These are phyloP conservation scores for Gastrolobium villosum DNA, from an alignment of 306 rosid genomes.

Conservation along the genomic window DNA sequence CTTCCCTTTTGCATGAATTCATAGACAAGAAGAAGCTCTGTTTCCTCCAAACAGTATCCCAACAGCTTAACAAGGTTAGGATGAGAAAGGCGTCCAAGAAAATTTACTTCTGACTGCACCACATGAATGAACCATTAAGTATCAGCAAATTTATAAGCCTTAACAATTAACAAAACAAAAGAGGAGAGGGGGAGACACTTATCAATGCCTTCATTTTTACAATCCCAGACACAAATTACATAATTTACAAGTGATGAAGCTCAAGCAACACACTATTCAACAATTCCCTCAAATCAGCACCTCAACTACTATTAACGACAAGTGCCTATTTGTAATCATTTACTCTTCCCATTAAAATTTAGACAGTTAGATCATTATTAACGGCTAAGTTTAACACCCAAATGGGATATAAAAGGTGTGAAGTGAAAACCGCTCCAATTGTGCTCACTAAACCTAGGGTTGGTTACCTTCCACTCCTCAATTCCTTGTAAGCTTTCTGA, in stretches of 20 bases:
- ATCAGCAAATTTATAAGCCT: conserved; percentile 8
- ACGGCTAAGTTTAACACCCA: no score
- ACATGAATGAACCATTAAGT: conserved; percentile 37
- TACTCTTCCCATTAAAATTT: background rate
- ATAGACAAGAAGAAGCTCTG: conserved; percentile 80
- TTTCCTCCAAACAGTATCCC: conserved; percentile 90
- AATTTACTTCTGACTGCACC: conserved; percentile 89
- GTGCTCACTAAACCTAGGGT: conserved; percentile 2
- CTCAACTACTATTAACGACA: background rate
- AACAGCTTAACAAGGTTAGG: conserved; percentile 90
- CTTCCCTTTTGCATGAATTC: conserved; percentile 98
- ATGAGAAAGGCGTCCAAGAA: conserved; percentile 91
- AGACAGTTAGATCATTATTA: no score
- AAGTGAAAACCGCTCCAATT: background rate
- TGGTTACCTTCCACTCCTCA: conserved; percentile 95
- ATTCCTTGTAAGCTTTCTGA: conserved; percentile 90
- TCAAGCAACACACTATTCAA: conserved; percentile 1
- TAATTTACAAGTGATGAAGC: conserved; percentile 14
- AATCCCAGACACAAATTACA: conserved; percentile 21
- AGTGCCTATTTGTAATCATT: background rate
- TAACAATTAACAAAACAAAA: background rate
- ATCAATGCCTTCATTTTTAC: conserved; percentile 28
- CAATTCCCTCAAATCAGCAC: conserved; percentile 11
- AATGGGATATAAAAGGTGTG: background rate
- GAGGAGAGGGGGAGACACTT: background rate